Conservation (phyloP, 169 alveolate genomes). For the Plasmodium sp. region DNA sequence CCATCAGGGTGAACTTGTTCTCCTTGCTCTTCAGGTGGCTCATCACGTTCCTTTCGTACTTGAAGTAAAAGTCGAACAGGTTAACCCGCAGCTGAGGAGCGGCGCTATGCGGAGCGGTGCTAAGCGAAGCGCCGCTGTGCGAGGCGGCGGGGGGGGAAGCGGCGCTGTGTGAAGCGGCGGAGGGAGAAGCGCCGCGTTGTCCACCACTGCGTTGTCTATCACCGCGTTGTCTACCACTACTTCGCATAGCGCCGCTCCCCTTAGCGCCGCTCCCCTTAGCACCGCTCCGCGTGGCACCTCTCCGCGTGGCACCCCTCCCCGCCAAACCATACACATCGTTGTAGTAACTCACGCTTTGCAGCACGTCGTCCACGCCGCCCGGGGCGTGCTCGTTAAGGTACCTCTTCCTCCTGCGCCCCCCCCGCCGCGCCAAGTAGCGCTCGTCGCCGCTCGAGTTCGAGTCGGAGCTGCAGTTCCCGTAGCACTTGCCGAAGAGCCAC, state of each 20-base stretch:
- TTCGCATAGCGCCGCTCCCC: background rate
- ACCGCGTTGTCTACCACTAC: no score
- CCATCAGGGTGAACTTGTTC: conserved; percentile 54
- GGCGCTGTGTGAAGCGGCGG: no score
- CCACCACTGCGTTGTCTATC: background rate
- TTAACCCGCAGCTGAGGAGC: background rate
- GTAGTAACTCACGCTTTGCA: conserved; percentile 45
- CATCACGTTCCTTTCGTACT: conserved; percentile 48
- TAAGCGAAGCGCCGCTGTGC: no score
- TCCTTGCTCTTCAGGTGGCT: conserved; percentile 40
- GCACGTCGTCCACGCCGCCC: conserved; percentile 39
- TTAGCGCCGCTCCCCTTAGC: background rate
- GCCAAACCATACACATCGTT: conserved; percentile 48
- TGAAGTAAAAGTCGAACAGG: conserved; percentile 54
- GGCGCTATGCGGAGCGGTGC: no score
- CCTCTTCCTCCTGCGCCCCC: background rate
- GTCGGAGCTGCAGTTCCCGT: conserved; percentile 58
- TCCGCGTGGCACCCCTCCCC: background rate
- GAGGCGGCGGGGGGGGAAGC: no score
- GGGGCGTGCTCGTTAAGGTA: background rate
- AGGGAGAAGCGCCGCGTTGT: background rate
- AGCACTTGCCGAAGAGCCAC: conserved; percentile 4
- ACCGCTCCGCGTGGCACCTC: background rate
- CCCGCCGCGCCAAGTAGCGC: conserved; percentile 31
- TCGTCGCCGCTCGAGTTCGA: conserved; percentile 47